Percentiles rank a stretch among this genome's conserved stretches.
Evolutionary conservation across 371 early-diverging fungal species (phyloP).

Genomic region (Apophysomyces ossiformis): DNA sequence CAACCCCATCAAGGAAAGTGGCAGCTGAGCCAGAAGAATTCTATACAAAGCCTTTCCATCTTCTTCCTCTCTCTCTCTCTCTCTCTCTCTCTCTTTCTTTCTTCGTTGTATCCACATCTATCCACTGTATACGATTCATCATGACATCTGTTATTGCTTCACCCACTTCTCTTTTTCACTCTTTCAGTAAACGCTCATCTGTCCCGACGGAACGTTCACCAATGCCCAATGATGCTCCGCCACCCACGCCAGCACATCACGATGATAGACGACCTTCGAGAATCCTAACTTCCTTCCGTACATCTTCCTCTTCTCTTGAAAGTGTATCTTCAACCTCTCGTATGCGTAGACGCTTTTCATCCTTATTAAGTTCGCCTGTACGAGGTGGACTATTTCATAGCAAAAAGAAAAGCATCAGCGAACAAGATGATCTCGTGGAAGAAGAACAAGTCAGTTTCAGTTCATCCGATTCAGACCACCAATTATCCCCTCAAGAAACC

Average conservation of each 20-base stretch:
- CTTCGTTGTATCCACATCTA: not conserved
- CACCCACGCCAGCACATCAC: not conserved
- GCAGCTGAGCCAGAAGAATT: conserved; percentile 7
- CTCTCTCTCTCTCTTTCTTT: not conserved
- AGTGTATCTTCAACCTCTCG: not conserved
- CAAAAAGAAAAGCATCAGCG: conserved; percentile 7
- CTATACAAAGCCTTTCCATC: not conserved
- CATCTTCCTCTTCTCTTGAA: not conserved
- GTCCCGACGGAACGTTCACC: not conserved
- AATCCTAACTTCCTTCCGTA: not conserved
- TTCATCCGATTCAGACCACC: conserved; percentile 2
- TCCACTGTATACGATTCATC: too few relatives aligned
- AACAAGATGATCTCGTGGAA: conserved; percentile 3
- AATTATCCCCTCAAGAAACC: not conserved
- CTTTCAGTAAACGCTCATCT: conserved; percentile 5
- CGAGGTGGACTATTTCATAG: conserved; percentile 2
- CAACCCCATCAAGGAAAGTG: conserved; percentile 7
- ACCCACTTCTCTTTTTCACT: not conserved
- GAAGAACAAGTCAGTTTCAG: not conserved
- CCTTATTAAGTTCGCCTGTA: not conserved
- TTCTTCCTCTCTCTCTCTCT: not conserved
- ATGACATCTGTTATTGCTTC: not conserved
- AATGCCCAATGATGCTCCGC: conserved; percentile 5
- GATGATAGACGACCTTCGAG: conserved; percentile 5
- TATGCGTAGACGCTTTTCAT: conserved; percentile 5